Conservation (phyloP, 83 land plant species). For the Picea abies region DNA sequence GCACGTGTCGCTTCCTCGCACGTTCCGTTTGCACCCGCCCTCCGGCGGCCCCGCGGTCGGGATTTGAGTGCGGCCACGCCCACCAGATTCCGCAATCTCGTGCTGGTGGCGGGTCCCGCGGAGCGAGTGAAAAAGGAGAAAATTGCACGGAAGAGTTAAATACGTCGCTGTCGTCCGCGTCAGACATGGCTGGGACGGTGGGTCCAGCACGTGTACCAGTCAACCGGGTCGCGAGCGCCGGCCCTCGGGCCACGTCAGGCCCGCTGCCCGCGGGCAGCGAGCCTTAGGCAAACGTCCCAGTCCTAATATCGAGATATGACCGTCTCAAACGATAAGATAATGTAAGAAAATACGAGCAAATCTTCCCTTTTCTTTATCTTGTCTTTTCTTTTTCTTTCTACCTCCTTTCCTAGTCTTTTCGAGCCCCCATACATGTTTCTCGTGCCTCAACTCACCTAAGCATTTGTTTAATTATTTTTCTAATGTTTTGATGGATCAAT, state of each 20-base stretch:
- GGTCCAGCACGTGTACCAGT: background rate
- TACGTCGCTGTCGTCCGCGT: background rate
- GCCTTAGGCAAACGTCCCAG: background rate
- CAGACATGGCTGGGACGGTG: background rate
- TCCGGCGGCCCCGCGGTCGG: background rate
- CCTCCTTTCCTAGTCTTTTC: no score
- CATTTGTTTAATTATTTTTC: background rate
- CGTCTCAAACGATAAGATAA: conserved; percentile 1
- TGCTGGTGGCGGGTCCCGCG: background rate
- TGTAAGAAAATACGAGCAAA: background rate
- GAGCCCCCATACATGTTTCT: no score
- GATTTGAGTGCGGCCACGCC: conserved; percentile 2
- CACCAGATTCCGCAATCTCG: conserved; percentile 12
- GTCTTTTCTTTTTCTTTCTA: no score
- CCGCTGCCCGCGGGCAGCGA: conserved; percentile 9
- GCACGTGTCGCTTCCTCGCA: background rate
- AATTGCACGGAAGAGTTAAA: background rate
- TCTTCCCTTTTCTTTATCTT: background rate
- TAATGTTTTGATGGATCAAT: background rate
- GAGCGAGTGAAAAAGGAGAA: background rate
- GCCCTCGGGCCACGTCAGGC: background rate
- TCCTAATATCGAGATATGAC: background rate
- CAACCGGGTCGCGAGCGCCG: background rate
- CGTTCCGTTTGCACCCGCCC: background rate
- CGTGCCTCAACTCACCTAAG: no score